These are phyloP conservation scores for Aspergillus bridgeri DNA, from an alignment of 495 filamentous ascomycete genomes.

Conservation along the genomic window DNA sequence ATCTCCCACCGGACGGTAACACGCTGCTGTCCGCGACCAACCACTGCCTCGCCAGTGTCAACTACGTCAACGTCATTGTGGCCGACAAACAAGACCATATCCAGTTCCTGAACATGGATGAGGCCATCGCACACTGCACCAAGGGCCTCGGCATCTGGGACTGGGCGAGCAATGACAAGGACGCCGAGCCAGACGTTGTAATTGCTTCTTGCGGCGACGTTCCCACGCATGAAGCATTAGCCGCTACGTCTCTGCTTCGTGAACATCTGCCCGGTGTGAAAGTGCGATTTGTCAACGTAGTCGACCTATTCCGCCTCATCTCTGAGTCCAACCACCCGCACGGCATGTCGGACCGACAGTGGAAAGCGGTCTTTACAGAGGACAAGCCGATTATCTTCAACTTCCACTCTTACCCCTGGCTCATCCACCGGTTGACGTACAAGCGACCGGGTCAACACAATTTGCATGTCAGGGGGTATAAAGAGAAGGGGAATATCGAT, in stretches of 20 bases:
- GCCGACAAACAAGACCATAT: slow-evolving; percentile 74
- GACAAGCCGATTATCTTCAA: slow-evolving; percentile 72
- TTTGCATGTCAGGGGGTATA: slow-evolving; percentile 68
- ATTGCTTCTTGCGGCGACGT: slow-evolving; percentile 72
- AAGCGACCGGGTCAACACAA: slow-evolving; percentile 60
- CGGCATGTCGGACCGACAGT: slow-evolving; percentile 59
- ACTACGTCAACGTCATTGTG: slow-evolving; percentile 75
- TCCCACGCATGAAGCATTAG: slow-evolving; percentile 64
- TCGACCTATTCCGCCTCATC: slow-evolving; percentile 73
- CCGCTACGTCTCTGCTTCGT: slow-evolving; percentile 63
- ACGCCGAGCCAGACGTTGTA: slow-evolving; percentile 61
- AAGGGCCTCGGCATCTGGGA: slow-evolving; percentile 62
- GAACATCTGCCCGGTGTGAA: slow-evolving; percentile 62
- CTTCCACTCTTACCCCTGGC: slow-evolving; percentile 76
- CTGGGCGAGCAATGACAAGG: slow-evolving; percentile 56
- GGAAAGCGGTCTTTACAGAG: slow-evolving; percentile 61
- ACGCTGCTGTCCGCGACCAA: slow-evolving; percentile 64
- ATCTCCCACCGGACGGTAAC: slow-evolving; percentile 73
- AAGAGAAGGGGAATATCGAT: slow-evolving; percentile 76
- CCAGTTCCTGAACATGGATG: slow-evolving; percentile 65
- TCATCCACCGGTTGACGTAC: slow-evolving; percentile 69
- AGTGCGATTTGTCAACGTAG: slow-evolving; percentile 71
- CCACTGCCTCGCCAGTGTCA: slow-evolving; percentile 64
- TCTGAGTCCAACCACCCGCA: slow-evolving; percentile 62
- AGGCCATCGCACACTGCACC: slow-evolving; percentile 65